Evolutionary conservation across 805 yeast genomes (phyloP).

Genomic region (Yarrowia deformans): DNA sequence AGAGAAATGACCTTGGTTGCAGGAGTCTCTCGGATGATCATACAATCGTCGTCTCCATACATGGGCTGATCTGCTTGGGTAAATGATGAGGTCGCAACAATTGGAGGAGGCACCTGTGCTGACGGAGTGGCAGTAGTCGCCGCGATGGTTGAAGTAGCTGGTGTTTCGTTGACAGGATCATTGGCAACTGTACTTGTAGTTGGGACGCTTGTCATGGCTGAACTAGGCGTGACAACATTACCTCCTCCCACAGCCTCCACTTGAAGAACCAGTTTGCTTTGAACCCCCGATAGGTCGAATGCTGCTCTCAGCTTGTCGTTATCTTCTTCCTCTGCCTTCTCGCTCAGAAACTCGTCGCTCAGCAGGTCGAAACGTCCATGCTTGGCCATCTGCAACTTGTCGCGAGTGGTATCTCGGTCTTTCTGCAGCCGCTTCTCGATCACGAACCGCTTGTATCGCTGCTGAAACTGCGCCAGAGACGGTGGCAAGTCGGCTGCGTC

Average conservation of each 20-base stretch:
- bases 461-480: conserved; percentile 38
- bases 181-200: not conserved
- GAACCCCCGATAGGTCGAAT: conserved; percentile 13
- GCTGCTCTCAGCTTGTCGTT: conserved; percentile 14
- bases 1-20: conserved; percentile 3
- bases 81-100: not conserved
- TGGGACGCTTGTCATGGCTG: not conserved
- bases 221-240: not conserved
- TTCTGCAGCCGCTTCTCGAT: conserved; percentile 39
- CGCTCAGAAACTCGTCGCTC: conserved; percentile 8
- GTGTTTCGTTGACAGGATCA: too few relatives aligned
- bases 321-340: conserved; percentile 9
- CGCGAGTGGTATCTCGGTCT: conserved; percentile 27
- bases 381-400: conserved; percentile 16
- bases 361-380: conserved; percentile 19
- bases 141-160: too few relatives aligned
- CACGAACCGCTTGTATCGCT: conserved; percentile 35
- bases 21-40: conserved; percentile 12
- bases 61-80: conserved; percentile 36
- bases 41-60: conserved; percentile 35
- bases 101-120: not conserved
- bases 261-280: conserved; percentile 12
- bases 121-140: not conserved
- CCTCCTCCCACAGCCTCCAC: conserved; percentile 15
- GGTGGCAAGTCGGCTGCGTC: conserved; percentile 34